Evolutionary conservation across 2,329 filamentous ascomycete genomes (phyloP).

Genomic region (Diplodia mutila): DNA sequence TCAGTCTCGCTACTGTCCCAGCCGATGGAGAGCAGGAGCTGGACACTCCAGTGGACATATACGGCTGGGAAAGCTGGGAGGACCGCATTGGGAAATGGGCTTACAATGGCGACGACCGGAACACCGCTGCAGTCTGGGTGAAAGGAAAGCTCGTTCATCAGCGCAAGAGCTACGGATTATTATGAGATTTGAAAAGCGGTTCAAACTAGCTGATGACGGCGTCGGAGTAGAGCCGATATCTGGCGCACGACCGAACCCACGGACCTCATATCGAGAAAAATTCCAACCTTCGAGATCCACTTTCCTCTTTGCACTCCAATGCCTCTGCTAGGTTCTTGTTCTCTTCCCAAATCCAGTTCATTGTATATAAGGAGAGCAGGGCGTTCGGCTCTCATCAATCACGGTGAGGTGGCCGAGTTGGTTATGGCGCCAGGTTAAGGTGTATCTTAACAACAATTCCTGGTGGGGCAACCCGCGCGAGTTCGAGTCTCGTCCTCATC

Average conservation of each 20-base stretch:
- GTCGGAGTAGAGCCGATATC: not conserved
- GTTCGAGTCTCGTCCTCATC: conserved; percentile 25
- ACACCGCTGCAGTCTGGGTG: conserved; percentile 88
- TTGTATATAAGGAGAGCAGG: not conserved
- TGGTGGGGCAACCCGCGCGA: conserved; percentile 25
- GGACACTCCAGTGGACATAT: conserved; percentile 77
- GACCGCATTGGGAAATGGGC: conserved; percentile 92
- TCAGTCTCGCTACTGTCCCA: conserved; percentile 60
- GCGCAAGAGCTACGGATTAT: conserved; percentile 9
- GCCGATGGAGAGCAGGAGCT: conserved; percentile 31
- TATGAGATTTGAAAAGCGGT: not conserved
- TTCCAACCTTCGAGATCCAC: not conserved
- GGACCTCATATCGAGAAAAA: not conserved
- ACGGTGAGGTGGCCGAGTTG: conserved; percentile 26
- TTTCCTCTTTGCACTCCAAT: not conserved
- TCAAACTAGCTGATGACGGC: not conserved
- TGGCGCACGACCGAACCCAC: conserved; percentile 8
- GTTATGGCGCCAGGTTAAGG: conserved; percentile 26
- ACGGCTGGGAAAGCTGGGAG: conserved; percentile 88
- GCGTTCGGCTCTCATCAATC: fast-evolving
- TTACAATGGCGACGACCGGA: conserved; percentile 89
- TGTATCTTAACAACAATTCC: conserved; percentile 16
- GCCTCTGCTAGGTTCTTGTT: not conserved
- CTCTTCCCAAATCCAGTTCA: not conserved
- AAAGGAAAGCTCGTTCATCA: conserved; percentile 59